Evolutionary conservation across 805 yeast species (phyloP).

Genomic region (Candida taoyuanica): DNA sequence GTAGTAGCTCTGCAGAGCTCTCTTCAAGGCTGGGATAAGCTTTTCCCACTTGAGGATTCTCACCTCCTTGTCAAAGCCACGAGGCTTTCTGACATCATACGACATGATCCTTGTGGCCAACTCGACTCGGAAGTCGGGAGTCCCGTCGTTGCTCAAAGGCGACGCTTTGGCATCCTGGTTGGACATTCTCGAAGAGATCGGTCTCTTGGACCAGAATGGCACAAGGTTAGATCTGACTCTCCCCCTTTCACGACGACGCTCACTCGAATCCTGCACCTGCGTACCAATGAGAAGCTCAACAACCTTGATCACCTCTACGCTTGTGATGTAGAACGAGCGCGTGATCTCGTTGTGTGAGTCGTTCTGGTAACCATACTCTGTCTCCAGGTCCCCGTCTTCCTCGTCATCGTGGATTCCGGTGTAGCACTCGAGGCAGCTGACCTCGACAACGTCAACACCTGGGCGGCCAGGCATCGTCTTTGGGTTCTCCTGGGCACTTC

Average conservation of each 20-base stretch:
- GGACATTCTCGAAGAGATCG: conserved; percentile 40
- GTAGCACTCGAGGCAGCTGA: conserved; percentile 51
- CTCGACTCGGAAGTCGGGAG: conserved; percentile 40
- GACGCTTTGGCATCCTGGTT: conserved; percentile 12
- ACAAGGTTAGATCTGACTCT: conserved; percentile 61
- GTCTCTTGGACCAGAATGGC: conserved; percentile 62
- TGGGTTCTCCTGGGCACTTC: conserved; percentile 46
- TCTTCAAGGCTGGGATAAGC: conserved; percentile 51
- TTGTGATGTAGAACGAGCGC: conserved; percentile 45
- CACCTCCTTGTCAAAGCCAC: conserved; percentile 67
- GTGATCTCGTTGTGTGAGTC: conserved; percentile 2
- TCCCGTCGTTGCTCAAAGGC: conserved; percentile 22
- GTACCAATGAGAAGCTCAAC: conserved; percentile 58
- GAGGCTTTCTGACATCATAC: conserved; percentile 56
- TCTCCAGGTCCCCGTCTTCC: conserved; percentile 25
- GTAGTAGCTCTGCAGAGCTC: conserved; percentile 64
- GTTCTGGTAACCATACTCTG: conserved; percentile 28
- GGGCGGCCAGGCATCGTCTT: conserved; percentile 30
- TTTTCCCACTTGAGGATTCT: conserved; percentile 58
- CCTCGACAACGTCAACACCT: conserved; percentile 51
- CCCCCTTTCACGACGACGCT: conserved; percentile 60
- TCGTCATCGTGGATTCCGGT: conserved; percentile 31
- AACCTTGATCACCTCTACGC: conserved; percentile 62
- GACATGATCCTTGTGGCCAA: conserved; percentile 63
- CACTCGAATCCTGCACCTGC: conserved; percentile 40